Evolutionary conservation across 805 yeast genomes (phyloP).

Genomic region (Wickerhamomyces mucosus): DNA sequence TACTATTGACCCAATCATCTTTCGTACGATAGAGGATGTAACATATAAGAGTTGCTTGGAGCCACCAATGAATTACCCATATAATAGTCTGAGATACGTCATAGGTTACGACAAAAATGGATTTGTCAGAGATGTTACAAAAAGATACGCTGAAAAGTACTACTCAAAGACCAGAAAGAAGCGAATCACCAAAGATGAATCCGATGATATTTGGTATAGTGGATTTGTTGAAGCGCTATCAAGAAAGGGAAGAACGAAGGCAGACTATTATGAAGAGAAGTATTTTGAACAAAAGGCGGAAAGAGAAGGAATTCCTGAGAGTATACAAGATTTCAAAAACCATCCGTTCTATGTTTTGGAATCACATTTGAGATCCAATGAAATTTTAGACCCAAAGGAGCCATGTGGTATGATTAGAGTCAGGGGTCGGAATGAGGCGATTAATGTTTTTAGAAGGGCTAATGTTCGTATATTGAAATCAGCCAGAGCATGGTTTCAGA

Average conservation of each 20-base stretch:
- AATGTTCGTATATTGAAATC: constrained; percentile 58
- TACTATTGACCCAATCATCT: constrained; percentile 74
- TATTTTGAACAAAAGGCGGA: constrained; percentile 54
- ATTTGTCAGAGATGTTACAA: constrained; percentile 70
- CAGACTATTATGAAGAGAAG: constrained; percentile 41
- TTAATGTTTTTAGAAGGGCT: constrained; percentile 59
- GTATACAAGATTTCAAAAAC: constrained; percentile 68
- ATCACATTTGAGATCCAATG: constrained; percentile 61
- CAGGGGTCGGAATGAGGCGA: constrained; percentile 30
- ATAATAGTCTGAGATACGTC: constrained; percentile 62
- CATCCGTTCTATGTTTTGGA: constrained; percentile 85
- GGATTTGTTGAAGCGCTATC: constrained; percentile 25
- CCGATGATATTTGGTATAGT: constrained; percentile 49
- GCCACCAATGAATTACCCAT: constrained; percentile 54
- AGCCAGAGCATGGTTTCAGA: constrained; percentile 79
- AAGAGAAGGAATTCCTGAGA: constrained; percentile 82
- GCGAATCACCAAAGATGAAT: constrained; percentile 52
- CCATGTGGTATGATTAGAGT: constrained; percentile 67
- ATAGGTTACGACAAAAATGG: constrained; percentile 64
- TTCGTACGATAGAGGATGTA: constrained; percentile 52
- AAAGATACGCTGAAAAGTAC: constrained; percentile 64
- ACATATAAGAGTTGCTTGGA: constrained; percentile 51
- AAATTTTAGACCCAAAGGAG: constrained; percentile 57
- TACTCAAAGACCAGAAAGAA: constrained; percentile 71
- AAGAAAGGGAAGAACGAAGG: constrained; percentile 9